Evolutionary conservation across 768 basidiomycete genomes (phyloP), one percentile per base, ranked within the genome.

Genomic region (Phlebiopsis gigantea): DNA sequence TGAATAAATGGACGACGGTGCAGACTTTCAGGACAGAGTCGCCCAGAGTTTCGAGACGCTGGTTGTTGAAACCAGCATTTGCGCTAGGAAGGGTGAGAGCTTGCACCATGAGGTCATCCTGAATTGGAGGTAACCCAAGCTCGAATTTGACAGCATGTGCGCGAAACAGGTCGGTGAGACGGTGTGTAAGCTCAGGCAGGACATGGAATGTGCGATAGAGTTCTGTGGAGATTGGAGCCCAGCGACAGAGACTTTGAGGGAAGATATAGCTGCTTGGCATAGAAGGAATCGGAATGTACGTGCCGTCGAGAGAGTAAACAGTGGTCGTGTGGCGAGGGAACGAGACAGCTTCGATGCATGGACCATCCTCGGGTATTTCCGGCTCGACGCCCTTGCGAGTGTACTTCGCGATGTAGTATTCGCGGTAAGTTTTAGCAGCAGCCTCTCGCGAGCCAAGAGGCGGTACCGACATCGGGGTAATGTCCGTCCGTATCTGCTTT

Each of bases 41-140:
- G 8, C 93, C 93, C 6, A 95, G 74, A 0, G 91, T 93, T 68
- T 96, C 93, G 55, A 95, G 68, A 0, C 90, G 82, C 64, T 96
- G 90, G 60, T 94, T 95, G 69, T 79, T 90, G 72, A 82, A 91
- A 8, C 79, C 78, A 6, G 82, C 77, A 30, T 65, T 66, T 5
- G 86, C 78, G 31, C 77, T 76, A 1, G 93, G 93, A 10, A 92
- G 72, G 1, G 90, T 92, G 22, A 90, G 77, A 5, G 89, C 90
- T 65, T 93, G 85, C 1, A 84, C 75, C 45, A 93, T 75, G 6
- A 82, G 73, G 41, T 82, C 73, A 31, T 80, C 77, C 1, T 67
- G 61, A 48, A 93, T 80, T 0, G 78, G 70, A 2, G 89, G 88
- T 21, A 93, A 75, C 10, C 76, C 74, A 29, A 93, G 78, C 42